Evolutionary conservation across 1,284 basidiomycete genomes (phyloP), one percentile per base, ranked within the genome.

Genomic region (Agaricales sp.): DNA sequence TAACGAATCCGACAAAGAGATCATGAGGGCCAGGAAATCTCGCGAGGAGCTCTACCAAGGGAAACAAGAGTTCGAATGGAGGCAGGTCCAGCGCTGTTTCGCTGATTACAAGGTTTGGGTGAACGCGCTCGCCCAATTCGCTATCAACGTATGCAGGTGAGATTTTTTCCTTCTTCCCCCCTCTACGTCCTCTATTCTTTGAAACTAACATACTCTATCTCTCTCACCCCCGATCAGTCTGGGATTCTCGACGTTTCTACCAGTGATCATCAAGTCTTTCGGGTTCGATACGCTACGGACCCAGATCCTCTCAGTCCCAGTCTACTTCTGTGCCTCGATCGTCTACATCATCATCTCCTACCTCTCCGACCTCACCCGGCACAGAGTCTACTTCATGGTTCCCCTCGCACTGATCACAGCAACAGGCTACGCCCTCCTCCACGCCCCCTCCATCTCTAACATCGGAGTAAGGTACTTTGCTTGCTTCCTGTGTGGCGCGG

Each of bases 11-110:
- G 39, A 41, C 39, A 41, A 41, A 18, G 8, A 41, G n/a, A n/a
- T 41, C 39, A 41, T 41, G 39, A 41, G 19, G 39, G 39, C 39
- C 39, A 6, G 39, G 8, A 41, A 41, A 20, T 6, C 39, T 11
- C 39, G 19, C 39, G 39, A 41, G 19, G 19, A n/a, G 8, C 39
- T 41, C 16, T 41, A 41, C 16, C 39, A 41, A 41, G 73, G 72
- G 67, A 72, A 59, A 58, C 51, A 46, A 20, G 39, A 41, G 19
- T 41, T 41, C 19, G 39, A 41, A 41, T 41, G 39, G 39, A 16
- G n/a, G 8, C 39, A 41, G 19, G 39, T 41, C 18, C 39, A 18
- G n/a, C 39, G 39, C 6, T 41, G 39, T 20, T 41, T 41, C 39
- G 8, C 8, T 16, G 39, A 41, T 20, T 41, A 41, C 39, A 41